phyloP scores from a whole-genome alignment of 495 filamentous ascomycete species.

The Annulohypoxylon bovei region DNA sequence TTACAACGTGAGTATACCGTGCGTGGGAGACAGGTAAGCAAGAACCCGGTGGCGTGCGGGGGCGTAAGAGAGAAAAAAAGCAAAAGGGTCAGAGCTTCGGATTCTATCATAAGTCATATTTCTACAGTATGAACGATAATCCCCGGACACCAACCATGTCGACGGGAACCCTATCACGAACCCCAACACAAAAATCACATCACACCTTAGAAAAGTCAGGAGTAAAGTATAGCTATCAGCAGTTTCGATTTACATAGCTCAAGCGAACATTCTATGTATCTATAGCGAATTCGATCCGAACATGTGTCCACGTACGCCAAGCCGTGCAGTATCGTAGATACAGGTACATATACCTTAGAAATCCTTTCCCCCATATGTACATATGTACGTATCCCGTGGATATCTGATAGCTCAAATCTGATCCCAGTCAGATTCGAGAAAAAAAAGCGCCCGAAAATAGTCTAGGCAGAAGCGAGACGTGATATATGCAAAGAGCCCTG shows the following conservation, averaged over 20 bases:
- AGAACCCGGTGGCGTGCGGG: conserved; percentile 8
- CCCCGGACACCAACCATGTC: background rate
- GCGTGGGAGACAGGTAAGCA: background rate
- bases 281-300: background rate
- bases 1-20: background rate
- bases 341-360: background rate
- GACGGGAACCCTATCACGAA: background rate
- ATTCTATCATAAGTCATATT: background rate
- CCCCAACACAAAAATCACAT: background rate
- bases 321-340: background rate
- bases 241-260: background rate
- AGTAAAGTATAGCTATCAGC: background rate
- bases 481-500: conserved; percentile 7
- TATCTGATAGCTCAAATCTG: background rate
- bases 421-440: background rate
- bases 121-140: background rate
- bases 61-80: background rate
- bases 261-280: background rate
- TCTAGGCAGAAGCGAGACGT: background rate
- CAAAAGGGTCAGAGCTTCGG: background rate
- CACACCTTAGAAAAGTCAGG: background rate
- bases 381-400: background rate
- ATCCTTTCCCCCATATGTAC: background rate
- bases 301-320: background rate
- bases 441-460: background rate